phyloP scores from a whole-genome alignment of 148 eudicot species.

The Rhododendron simsii region DNA sequence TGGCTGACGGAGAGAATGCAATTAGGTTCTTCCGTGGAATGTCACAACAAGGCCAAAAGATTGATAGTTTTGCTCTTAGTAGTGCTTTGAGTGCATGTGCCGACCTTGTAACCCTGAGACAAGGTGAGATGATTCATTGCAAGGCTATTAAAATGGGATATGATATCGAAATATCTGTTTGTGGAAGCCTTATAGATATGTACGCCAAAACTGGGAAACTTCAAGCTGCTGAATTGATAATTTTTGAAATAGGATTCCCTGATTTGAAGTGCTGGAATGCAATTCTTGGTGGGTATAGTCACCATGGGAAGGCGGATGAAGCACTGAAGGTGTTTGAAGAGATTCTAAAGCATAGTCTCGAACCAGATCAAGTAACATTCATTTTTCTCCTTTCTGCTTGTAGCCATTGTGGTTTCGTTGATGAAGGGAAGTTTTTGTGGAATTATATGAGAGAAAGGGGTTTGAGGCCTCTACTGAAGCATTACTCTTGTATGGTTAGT shows the following conservation, averaged over 20 bases:
- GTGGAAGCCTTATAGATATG: constrained; percentile 74
- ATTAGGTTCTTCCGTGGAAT: constrained; percentile 46
- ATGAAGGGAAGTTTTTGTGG: constrained; percentile 58
- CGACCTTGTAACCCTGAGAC: constrained; percentile 57
- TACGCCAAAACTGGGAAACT: constrained; percentile 78
- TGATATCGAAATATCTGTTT: constrained; percentile 48
- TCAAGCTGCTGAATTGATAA: constrained; percentile 38
- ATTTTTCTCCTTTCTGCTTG: constrained; percentile 69
- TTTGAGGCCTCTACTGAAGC: constrained; percentile 51
- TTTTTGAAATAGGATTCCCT: constrained; percentile 32
- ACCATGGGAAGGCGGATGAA: constrained; percentile 69
- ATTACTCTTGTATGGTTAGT: constrained; percentile 83
- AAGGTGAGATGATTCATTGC: constrained; percentile 72
- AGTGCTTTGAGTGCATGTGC: constrained; percentile 76
- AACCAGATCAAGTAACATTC: constrained; percentile 67
- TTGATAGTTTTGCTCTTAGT: constrained; percentile 64
- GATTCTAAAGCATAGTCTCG: constrained; percentile 37
- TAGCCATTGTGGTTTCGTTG: constrained; percentile 66
- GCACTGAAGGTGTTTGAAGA: constrained; percentile 49
- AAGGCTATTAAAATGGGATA: constrained; percentile 57
- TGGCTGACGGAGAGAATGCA: constrained; percentile 54
- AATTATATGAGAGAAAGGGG: constrained; percentile 50
- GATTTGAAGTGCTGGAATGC: constrained; percentile 82
- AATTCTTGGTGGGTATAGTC: constrained; percentile 68
- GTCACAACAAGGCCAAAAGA: constrained; percentile 52